These are phyloP conservation scores for Aspergillus sergii DNA, from an alignment of 2,329 filamentous ascomycete species.

Conservation along the genomic window DNA sequence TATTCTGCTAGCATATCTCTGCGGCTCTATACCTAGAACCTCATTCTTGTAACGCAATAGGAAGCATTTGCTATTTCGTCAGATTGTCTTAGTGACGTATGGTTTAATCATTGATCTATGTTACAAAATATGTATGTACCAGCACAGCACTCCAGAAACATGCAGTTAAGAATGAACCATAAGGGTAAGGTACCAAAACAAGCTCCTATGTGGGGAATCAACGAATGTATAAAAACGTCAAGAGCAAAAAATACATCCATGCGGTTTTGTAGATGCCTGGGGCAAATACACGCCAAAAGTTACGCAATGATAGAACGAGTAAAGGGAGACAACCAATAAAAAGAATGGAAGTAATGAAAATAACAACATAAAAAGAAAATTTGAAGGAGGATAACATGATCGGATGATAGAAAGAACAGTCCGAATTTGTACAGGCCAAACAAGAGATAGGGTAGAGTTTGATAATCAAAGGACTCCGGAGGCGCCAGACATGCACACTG, in stretches of 20 bases:
- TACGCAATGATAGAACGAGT: not conserved
- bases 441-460: constrained; percentile 14
- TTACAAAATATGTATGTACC: constrained; percentile 16
- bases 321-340: constrained; percentile 5
- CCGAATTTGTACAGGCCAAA: constrained; percentile 20
- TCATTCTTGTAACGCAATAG: not conserved
- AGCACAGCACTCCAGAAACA: constrained; percentile 5
- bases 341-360: not conserved
- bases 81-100: constrained; percentile 1
- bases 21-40: not conserved
- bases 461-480: constrained; percentile 25
- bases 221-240: constrained; percentile 2
- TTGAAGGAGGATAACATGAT: constrained; percentile 12
- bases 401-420: constrained; percentile 16
- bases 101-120: constrained; percentile 6
- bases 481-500: constrained; percentile 32
- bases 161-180: constrained; percentile 9
- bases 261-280: constrained; percentile 17
- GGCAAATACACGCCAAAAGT: constrained; percentile 14
- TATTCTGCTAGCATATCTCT: not conserved
- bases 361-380: not conserved
- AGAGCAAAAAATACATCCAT: constrained; percentile 15
- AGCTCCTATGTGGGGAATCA: constrained; percentile 19
- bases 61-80: constrained; percentile 4
- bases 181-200: constrained; percentile 13